A percentile compares a stretch with the other conserved stretches of the same genome.
Conservation (phyloP, 2,329 filamentous ascomycete species). For the Colletotrichum ledebouriae region DNA sequence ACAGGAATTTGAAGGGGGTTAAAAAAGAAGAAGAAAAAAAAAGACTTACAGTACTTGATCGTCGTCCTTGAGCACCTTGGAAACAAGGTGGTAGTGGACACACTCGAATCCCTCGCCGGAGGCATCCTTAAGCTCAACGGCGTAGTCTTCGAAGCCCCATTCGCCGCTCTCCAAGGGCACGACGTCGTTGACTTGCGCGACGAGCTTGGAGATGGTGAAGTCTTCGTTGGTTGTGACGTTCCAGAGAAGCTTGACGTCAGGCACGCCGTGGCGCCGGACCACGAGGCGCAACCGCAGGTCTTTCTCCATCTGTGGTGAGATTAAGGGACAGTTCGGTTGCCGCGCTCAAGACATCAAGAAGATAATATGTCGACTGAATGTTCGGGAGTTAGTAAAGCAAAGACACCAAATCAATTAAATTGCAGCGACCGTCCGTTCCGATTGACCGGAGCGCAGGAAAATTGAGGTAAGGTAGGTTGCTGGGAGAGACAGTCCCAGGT, state of each 20-base stretch:
- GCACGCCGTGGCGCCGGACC: slow-evolving; percentile 80
- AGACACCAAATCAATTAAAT: too few relatives aligned
- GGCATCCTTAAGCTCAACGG: slow-evolving; percentile 76
- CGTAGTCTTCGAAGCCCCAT: slow-evolving; percentile 93
- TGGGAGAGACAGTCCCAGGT: neutral
- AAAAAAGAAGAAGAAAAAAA: too few relatives aligned
- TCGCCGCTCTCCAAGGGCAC: slow-evolving; percentile 84
- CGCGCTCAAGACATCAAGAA: neutral
- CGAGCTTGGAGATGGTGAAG: slow-evolving; percentile 80
- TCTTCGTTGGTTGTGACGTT: slow-evolving; percentile 69
- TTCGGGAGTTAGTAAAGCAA: neutral
- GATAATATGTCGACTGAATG: neutral
- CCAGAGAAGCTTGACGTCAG: slow-evolving; percentile 80
- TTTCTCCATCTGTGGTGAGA: slow-evolving; percentile 45
- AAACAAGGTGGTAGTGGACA: slow-evolving; percentile 83
- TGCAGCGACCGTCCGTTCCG: too few relatives aligned
- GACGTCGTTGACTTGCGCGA: slow-evolving; percentile 83
- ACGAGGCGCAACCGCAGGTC: slow-evolving; percentile 79
- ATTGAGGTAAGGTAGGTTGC: too few relatives aligned
- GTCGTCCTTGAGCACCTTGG: slow-evolving; percentile 80
- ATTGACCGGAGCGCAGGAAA: neutral
- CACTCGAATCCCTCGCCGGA: slow-evolving; percentile 81
- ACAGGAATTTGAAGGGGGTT: too few relatives aligned
- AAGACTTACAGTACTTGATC: slow-evolving; percentile 81
- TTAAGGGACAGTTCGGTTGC: neutral